Percentiles rank a stretch among this genome's conserved stretches.
Evolutionary conservation across 2,329 filamentous ascomycete genomes (phyloP).

Genomic region (Fusarium citri): DNA sequence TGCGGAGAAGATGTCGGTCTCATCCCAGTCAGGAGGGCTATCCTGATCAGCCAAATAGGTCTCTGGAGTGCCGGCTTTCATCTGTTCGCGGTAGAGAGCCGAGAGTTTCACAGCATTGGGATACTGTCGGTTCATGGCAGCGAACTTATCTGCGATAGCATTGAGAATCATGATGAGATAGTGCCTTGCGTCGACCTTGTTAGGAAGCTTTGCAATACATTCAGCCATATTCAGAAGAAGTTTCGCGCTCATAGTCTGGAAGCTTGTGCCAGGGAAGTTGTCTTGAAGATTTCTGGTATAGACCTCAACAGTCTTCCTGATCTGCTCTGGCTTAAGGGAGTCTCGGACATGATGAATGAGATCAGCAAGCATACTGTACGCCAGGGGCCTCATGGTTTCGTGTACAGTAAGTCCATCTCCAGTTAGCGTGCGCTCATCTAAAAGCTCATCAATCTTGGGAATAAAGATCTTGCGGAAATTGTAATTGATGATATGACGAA

Average conservation of each 20-base stretch:
- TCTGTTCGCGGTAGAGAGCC: slow-evolving; percentile 77
- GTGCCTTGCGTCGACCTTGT: slow-evolving; percentile 94
- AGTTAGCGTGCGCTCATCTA: slow-evolving; percentile 94
- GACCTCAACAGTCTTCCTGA: slow-evolving; percentile 93
- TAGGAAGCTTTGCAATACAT: slow-evolving; percentile 91
- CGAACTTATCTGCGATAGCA: slow-evolving; percentile 98
- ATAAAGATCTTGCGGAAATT: slow-evolving; percentile 97
- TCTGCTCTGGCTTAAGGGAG: slow-evolving; percentile 87
- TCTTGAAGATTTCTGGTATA: slow-evolving; percentile 97
- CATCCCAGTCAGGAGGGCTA: slow-evolving; percentile 90
- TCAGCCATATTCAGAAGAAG: slow-evolving; percentile 97
- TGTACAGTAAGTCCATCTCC: slow-evolving; percentile 97
- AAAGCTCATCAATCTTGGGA: slow-evolving; percentile 90
- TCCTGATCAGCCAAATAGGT: slow-evolving; percentile 88
- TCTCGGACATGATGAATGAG: slow-evolving; percentile 97
- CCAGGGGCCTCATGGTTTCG: slow-evolving; percentile 93
- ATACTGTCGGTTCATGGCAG: slow-evolving; percentile 96
- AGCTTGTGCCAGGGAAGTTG: slow-evolving; percentile 95
- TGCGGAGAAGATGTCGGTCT: slow-evolving; percentile 96
- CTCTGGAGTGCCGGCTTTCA: slow-evolving; percentile 72
- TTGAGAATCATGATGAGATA: slow-evolving; percentile 98
- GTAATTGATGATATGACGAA: slow-evolving; percentile 98
- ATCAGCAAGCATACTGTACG: slow-evolving; percentile 98
- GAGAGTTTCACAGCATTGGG: slow-evolving; percentile 94
- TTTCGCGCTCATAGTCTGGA: slow-evolving; percentile 99